These are phyloP conservation scores for Xylaria curta DNA, from an alignment of 495 filamentous ascomycete species.

Conservation along the genomic window DNA sequence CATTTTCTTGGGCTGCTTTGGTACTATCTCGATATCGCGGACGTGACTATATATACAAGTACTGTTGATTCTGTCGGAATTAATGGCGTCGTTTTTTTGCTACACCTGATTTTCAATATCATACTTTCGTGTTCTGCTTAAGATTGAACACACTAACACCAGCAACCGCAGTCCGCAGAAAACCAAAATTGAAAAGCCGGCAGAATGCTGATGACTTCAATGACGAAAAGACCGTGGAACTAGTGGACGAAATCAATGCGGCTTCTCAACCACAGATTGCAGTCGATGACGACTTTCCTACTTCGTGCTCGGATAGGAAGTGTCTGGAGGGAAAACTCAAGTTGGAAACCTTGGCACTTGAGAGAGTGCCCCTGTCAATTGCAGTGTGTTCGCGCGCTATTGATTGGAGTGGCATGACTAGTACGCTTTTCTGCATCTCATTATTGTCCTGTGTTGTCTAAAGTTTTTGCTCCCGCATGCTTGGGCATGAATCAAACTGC, in stretches of 20 bases:
- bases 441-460: neutral
- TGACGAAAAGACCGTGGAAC: neutral
- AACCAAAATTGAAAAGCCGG: slow-evolving; percentile 18
- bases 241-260: neutral
- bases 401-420: slow-evolving; percentile 81
- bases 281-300: neutral
- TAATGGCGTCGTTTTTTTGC: too few species aligned
- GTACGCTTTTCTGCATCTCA: slow-evolving; percentile 22
- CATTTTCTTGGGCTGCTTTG: neutral
- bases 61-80: too few species aligned
- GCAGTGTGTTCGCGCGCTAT: slow-evolving; percentile 71
- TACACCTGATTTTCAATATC: neutral
- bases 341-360: slow-evolving; percentile 79
- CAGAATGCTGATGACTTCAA: neutral
- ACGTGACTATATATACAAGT: too few species aligned
- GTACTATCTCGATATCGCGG: neutral
- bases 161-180: slow-evolving; percentile 26
- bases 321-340: slow-evolving; percentile 62
- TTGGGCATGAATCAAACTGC: neutral
- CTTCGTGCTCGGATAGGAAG: slow-evolving; percentile 24
- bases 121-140: neutral
- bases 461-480: neutral
- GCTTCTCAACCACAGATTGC: neutral
- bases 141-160: slow-evolving; percentile 2
- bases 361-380: slow-evolving; percentile 77